Conservation (phyloP, 2,329 filamentous ascomycete genomes). For the Sclerotinia spermophila region DNA sequence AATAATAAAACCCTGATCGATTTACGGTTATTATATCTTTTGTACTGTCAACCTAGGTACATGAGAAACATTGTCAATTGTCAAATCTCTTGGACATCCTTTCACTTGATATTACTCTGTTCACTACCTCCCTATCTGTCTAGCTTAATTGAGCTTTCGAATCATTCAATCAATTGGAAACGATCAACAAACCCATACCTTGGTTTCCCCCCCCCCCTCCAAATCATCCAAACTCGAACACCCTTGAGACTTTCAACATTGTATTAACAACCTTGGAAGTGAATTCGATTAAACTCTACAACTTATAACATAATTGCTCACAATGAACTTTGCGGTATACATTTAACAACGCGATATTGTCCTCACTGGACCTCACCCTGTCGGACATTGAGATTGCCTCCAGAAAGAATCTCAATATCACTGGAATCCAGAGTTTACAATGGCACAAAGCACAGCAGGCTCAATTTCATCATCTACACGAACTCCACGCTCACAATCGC, state of each 20-base stretch:
- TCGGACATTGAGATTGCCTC: background rate
- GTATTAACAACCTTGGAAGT: background rate
- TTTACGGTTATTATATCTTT: background rate
- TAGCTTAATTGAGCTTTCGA: background rate
- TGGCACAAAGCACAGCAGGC: slow-evolving; percentile 35
- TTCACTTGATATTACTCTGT: background rate
- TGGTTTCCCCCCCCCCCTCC: background rate
- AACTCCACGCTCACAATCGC: slow-evolving; percentile 34
- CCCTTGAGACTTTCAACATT: background rate
- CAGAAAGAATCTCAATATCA: background rate
- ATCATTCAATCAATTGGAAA: slow-evolving; percentile 3
- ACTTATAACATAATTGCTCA: background rate
- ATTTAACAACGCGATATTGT: slow-evolving; percentile 1
- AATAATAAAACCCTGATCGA: background rate
- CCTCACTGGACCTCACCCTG: background rate
- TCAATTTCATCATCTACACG: slow-evolving; percentile 40
- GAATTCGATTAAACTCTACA: background rate
- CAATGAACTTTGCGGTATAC: slow-evolving; percentile 11
- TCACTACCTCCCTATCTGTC: background rate
- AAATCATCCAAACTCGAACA: background rate
- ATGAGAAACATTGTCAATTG: background rate
- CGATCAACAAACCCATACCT: background rate
- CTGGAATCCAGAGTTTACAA: slow-evolving; percentile 19
- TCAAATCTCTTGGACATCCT: slow-evolving; percentile 4
- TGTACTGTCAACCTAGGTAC: background rate